These are phyloP conservation scores for Diaporthe helianthi DNA, from an alignment of 2,329 filamentous ascomycete genomes.

Conservation along the genomic window DNA sequence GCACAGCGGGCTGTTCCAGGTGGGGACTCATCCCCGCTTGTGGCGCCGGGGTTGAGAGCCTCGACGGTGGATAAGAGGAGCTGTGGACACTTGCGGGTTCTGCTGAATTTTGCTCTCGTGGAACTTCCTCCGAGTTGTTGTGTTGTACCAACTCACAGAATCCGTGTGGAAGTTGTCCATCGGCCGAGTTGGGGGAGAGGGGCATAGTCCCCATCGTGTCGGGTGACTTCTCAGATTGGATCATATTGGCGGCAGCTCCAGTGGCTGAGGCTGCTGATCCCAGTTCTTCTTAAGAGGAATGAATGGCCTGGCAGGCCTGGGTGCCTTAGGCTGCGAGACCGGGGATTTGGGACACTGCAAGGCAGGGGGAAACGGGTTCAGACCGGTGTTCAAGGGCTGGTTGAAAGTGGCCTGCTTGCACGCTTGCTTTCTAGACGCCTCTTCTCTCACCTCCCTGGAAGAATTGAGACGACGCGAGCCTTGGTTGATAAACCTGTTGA, in stretches of 20 bases:
- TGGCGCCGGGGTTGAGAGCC: conserved; percentile 49
- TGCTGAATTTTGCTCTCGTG: conserved; percentile 40
- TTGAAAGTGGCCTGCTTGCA: conserved; percentile 14
- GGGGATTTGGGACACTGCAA: conserved; percentile 7
- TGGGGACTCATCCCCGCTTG: conserved; percentile 38
- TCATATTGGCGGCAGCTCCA: conserved; percentile 31
- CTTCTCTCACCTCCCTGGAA: conserved; percentile 24
- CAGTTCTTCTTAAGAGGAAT: conserved; percentile 17
- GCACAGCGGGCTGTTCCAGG: conserved; percentile 40
- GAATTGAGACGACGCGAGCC: conserved; percentile 25
- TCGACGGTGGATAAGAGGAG: conserved; percentile 46
- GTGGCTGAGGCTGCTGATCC: conserved; percentile 25
- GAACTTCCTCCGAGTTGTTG: conserved; percentile 45
- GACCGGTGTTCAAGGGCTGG: conserved; percentile 9
- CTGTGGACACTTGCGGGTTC: conserved; percentile 40
- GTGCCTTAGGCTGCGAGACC: conserved; percentile 17
- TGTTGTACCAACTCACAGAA: conserved; percentile 54
- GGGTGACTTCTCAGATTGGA: conserved; percentile 28
- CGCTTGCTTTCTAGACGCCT: not conserved
- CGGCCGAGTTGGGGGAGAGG: conserved; percentile 54
- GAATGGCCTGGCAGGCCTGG: conserved; percentile 1
- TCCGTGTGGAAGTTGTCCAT: conserved; percentile 47
- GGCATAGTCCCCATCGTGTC: conserved; percentile 48
- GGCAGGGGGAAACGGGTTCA: conserved; percentile 9
- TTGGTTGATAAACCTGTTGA: conserved; percentile 29